Evolutionary conservation across 805 yeast genomes (phyloP), one percentile per base, ranked within the genome.

Genomic region (Metahyphopichia silvanorum): DNA sequence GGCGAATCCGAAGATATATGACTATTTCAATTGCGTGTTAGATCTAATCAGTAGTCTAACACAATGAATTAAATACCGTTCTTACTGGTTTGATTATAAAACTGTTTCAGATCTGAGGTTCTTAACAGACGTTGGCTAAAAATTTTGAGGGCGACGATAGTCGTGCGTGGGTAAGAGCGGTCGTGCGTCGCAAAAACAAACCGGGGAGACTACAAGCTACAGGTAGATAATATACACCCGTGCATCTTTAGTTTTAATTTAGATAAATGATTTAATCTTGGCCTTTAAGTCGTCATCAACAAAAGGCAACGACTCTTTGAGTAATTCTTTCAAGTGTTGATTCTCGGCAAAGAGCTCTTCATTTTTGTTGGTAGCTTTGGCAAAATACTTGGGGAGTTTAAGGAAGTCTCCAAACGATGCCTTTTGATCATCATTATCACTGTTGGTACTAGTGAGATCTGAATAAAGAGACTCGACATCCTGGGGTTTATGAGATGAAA

Each of bases 41-140:
- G 66, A 60, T 57, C 67, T 60, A 60, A 49, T 60, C 66, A 60
- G 66, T 60, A 60, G 66, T 60, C 67, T 51, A 55, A 31, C 27
- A 43, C 35, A n/a, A n/a, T n/a, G n/a, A n/a, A n/a, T n/a, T n/a
- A n/a, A n/a, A n/a, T n/a, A n/a, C n/a, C n/a, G n/a, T n/a, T n/a
- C n/a, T n/a, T n/a, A n/a, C n/a, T n/a, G n/a, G n/a, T n/a, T n/a
- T n/a, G n/a, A n/a, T n/a, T n/a, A n/a, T n/a, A n/a, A n/a, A n/a
- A n/a, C n/a, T n/a, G n/a, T n/a, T n/a, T n/a, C n/a, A n/a, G n/a
- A n/a, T n/a, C n/a, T n/a, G n/a, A n/a, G n/a, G n/a, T n/a, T n/a
- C n/a, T n/a, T n/a, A n/a, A n/a, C n/a, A n/a, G n/a, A n/a, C n/a
- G n/a, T n/a, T n/a, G n/a, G n/a, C n/a, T n/a, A n/a, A n/a, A n/a